Evolutionary conservation across 2,329 filamentous ascomycete species (phyloP), one percentile per base, ranked within the genome.

Genomic region (Aspergillus brasiliensis): DNA sequence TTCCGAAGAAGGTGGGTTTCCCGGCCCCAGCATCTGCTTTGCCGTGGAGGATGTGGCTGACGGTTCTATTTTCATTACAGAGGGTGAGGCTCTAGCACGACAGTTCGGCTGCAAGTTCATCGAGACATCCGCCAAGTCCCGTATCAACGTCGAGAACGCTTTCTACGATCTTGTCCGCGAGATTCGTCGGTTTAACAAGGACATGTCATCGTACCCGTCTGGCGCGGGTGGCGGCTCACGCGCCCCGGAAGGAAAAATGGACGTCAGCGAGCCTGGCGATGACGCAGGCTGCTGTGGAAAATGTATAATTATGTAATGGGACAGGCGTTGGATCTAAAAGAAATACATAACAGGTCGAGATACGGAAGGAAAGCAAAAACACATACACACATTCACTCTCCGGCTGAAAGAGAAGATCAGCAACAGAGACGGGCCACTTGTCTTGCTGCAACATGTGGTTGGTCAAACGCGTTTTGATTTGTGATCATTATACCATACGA

Each of bases 111-210:
- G 95, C 89, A 96, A 95, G 76, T 99, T 98, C 82, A 96, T 98
- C 81, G 95, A 99, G 83, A 98, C 95, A 11, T 99, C 95, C 44
- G 95, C 95, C 68, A 99, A 98, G 82, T 96, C 93, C 64, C 90
- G 94, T 77, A 96, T 95, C 83, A 97, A 98, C 75, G 95, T 99
- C 72, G 95, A 99, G 80, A 93, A 96, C 80, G 92, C 94, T 57
- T 99, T 99, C 82, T 98, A 94, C 85, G 93, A 98, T 76, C 93
- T 98, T 69, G 95, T 99, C 60, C 90, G 95, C 76, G 95, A 98
- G 78, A 99, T 99, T 74, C 88, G 95, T 80, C 90, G 92, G 80
- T 98, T 96, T 82, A 98, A 99, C 87, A 94, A 95, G 77, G 94
- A 98, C 75, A 96, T 97, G 88, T 92, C 93, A 62, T 91, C 91